Base-by-base conservation (phyloP, 176 grass and related monocot genomes). In the Zoysia japonica region DNA sequence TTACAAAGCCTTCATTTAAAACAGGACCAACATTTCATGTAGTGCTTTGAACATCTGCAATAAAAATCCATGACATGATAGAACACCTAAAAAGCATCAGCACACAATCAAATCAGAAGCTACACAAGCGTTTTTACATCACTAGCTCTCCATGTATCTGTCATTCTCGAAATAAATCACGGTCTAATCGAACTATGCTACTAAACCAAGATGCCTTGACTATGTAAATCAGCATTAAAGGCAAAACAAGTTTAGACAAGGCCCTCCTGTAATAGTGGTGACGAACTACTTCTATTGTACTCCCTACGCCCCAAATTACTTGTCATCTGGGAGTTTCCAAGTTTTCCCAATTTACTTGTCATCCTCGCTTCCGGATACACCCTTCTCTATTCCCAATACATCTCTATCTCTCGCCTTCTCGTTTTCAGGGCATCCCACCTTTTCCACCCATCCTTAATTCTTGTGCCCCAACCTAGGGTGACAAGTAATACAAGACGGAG, bases 21-120 rank as follows among this genome's bases (percentile, higher is more conserved):
- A 63, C 59, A 76, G 17, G 10, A 17, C 63, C 52, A 46, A 6
- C 36, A 9, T 36, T 56, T 56, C 7, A 35, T 9, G 4, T 14
- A 7, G 14, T 60, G 41, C 66, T 46, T 56, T 39, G 53, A 19
- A 36, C 68, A 68, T 37, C 2, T 20, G 41, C 8, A 68, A 68
- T 6, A 10, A 17, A 70, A 70, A 78, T 71, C n/a, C 69, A 82
- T 53, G 65, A 52, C 45, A 43, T 43, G 12, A 46, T 36, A 82
- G 42, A 68, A 46, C 39, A 74, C n/a, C 38, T 16, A 43, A 65
- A 28, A 11, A 74, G 7, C 5, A 62, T 78, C 54, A 78, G 8
- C 36, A 42, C 35, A 42, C 17, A 40, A 51, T 61, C 44, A 77
- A 70, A 84, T 52, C 38, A 41, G 38, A 77, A 70, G 53, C 44